Evolutionary conservation across 139 green algal genomes (phyloP).

Genomic region (Chlamydomonas sp.): DNA sequence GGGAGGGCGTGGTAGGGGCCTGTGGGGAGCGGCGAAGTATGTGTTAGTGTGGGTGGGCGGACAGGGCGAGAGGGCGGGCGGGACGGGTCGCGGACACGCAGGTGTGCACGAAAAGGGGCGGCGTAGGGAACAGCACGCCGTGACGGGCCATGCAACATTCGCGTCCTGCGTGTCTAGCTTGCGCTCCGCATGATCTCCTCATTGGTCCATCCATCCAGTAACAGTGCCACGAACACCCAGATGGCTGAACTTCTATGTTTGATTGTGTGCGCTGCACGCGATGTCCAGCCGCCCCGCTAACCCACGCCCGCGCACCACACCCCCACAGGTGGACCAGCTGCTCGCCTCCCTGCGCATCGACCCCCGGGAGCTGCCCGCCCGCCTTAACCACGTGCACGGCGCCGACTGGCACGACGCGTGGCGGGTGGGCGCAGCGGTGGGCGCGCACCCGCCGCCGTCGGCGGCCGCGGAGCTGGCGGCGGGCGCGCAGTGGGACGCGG

Average conservation of each 20-base stretch:
- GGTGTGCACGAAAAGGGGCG: too few species aligned
- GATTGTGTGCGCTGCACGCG: too few species aligned
- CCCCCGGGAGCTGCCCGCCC: conserved; percentile 62
- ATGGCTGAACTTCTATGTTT: too few species aligned
- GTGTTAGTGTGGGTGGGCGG: not conserved
- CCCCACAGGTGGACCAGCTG: conserved; percentile 77
- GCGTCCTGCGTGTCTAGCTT: too few species aligned
- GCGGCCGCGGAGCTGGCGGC: conserved; percentile 57
- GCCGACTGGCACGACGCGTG: conserved; percentile 45
- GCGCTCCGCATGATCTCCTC: too few species aligned
- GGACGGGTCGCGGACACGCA: too few species aligned
- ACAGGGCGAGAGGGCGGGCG: too few species aligned
- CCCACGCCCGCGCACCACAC: not conserved
- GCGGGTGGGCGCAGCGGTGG: not conserved
- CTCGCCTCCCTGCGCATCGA: conserved; percentile 81
- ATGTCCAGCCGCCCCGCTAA: not conserved
- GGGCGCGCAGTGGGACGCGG: conserved; percentile 27
- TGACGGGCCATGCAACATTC: too few species aligned
- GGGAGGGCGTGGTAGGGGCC: not conserved
- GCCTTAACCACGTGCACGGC: conserved; percentile 43
- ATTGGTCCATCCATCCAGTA: too few species aligned
- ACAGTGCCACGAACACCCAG: too few species aligned
- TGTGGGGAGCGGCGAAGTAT: not conserved
- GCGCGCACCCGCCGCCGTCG: not conserved
- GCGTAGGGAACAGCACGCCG: too few species aligned